A percentile compares a stretch with the other conserved stretches of the same genome.
Conservation (phyloP, 441 rosid genomes). For the Eruca vesicaria region DNA sequence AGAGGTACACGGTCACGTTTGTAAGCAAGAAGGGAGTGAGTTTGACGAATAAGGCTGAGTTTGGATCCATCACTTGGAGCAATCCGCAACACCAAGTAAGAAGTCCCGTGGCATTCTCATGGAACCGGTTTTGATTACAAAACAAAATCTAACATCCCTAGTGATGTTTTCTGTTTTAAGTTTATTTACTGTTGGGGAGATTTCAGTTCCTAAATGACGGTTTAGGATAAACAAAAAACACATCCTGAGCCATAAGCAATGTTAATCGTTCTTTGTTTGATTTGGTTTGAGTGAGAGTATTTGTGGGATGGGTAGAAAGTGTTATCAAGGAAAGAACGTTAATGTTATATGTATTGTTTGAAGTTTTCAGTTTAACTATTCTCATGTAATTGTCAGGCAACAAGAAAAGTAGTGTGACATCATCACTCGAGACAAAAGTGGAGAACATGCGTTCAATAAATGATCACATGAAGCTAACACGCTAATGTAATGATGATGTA, state of each 20-base stretch:
- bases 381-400: background rate
- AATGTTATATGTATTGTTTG: conserved; percentile 17
- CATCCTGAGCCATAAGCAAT: conserved; percentile 17
- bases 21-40: conserved; percentile 50
- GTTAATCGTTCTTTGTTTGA: conserved; percentile 15
- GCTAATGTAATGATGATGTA: background rate
- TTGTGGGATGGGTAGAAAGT: conserved; percentile 21
- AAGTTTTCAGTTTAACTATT: background rate
- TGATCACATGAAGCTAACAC: conserved; percentile 23
- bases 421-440: background rate
- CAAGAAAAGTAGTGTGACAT: conserved; percentile 5
- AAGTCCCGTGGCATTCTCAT: conserved; percentile 73
- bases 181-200: conserved; percentile 4
- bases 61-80: conserved; percentile 73
- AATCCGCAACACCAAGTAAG: conserved; percentile 62
- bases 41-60: conserved; percentile 42
- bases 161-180: conserved; percentile 30
- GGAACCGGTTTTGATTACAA: conserved; percentile 50
- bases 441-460: conserved; percentile 17
- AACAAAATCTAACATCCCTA: conserved; percentile 14
- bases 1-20: conserved; percentile 66
- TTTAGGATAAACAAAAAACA: conserved; percentile 24
- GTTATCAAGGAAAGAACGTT: conserved; percentile 9
- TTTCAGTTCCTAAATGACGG: conserved; percentile 27
- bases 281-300: conserved; percentile 20